Evolutionary conservation across 1,284 basidiomycete species (phyloP).

Genomic region (Peniophora sp.): DNA sequence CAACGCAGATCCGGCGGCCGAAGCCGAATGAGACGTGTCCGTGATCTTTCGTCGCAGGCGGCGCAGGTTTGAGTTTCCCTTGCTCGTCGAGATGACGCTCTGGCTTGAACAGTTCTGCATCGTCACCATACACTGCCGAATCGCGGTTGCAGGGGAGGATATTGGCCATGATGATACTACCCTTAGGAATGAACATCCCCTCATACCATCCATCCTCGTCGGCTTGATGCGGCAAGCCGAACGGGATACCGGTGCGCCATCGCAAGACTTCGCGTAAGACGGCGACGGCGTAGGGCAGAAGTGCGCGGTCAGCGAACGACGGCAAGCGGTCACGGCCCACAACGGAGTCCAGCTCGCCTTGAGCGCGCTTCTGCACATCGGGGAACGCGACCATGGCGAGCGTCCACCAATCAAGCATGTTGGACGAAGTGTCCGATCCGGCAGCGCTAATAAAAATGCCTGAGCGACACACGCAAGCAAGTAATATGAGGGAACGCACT

Average conservation of each 20-base stretch:
- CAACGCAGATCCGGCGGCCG: not conserved
- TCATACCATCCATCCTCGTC: slow-evolving; percentile 11
- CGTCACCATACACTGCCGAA: not conserved
- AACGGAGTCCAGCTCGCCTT: slow-evolving; percentile 9
- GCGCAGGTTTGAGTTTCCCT: not conserved
- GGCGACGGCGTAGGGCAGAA: slow-evolving; percentile 8
- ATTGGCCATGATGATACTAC: slow-evolving; percentile 10
- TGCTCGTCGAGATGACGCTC: not conserved
- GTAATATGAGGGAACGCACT: not conserved
- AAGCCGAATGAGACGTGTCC: not conserved
- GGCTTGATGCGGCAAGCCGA: slow-evolving; percentile 6
- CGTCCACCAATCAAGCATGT: slow-evolving; percentile 5
- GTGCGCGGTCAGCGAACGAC: slow-evolving; percentile 1
- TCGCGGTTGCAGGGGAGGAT: slow-evolving; percentile 4
- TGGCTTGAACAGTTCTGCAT: not conserved
- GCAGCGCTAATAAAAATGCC: not conserved
- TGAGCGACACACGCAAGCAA: not conserved
- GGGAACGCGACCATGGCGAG: slow-evolving; percentile 9
- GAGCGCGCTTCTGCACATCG: slow-evolving; percentile 7
- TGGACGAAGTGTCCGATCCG: slow-evolving; percentile 3
- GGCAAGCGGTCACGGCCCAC: slow-evolving; percentile 8
- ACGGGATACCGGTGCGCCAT: slow-evolving; percentile 5
- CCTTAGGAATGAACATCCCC: slow-evolving; percentile 15
- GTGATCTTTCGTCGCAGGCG: not conserved
- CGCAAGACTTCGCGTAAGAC: slow-evolving; percentile 8